Evolutionary conservation across 805 yeast genomes (phyloP).

Genomic region (Metschnikowia cerradonensis): DNA sequence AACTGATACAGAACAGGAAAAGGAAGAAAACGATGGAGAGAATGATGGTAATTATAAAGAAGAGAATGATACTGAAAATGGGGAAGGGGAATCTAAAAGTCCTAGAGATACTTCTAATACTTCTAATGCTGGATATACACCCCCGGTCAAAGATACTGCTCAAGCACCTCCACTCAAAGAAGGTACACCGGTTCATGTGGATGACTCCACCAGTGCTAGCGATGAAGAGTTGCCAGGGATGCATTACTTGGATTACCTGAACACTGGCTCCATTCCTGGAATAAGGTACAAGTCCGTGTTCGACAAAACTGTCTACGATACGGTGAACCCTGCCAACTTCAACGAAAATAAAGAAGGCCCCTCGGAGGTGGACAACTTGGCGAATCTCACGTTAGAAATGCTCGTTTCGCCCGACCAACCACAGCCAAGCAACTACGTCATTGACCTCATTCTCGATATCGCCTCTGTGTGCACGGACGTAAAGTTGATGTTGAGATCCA

Average conservation of each 20-base stretch:
- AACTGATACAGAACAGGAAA: too few species aligned
- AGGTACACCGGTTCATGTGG: not conserved
- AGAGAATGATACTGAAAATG: too few species aligned
- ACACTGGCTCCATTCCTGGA: slow-evolving; percentile 20
- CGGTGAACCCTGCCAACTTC: slow-evolving; percentile 13
- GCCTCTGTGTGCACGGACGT: slow-evolving; percentile 61
- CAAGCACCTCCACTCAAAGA: not conserved
- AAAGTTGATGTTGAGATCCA: slow-evolving; percentile 55
- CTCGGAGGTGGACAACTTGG: slow-evolving; percentile 14
- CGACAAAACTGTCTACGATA: slow-evolving; percentile 22
- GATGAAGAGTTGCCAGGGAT: slow-evolving; percentile 30
- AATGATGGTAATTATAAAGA: too few species aligned
- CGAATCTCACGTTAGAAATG: slow-evolving; percentile 46
- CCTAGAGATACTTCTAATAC: not conserved
- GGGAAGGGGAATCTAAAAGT: not conserved
- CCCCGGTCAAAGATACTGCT: not conserved
- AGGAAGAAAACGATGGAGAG: too few species aligned
- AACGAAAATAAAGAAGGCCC: slow-evolving; percentile 14
- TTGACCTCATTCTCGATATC: slow-evolving; percentile 59
- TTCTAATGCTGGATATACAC: not conserved
- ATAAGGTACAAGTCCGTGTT: slow-evolving; percentile 36
- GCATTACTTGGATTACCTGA: slow-evolving; percentile 27
- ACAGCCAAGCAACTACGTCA: slow-evolving; percentile 50
- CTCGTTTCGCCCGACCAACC: slow-evolving; percentile 53
- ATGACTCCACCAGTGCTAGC: slow-evolving; percentile 24